Evolutionary conservation across 2,329 filamentous ascomycete species (phyloP).

Genomic region (Cladobotryum mycophilum): DNA sequence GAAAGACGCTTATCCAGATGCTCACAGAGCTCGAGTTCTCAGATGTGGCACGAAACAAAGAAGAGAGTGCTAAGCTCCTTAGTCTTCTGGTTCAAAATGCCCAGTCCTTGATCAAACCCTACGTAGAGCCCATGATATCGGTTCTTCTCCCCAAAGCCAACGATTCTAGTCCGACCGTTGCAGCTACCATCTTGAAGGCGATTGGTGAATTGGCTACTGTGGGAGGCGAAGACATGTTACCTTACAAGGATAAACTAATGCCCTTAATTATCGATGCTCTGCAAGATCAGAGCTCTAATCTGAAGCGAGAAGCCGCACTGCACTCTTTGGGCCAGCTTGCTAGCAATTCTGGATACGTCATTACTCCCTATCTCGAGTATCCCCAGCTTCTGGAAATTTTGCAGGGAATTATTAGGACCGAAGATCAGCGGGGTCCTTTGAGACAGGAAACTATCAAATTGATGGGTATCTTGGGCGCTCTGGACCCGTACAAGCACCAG

Average conservation of each 20-base stretch:
- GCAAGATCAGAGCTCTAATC: conserved; percentile 85
- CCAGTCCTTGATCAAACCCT: conserved; percentile 87
- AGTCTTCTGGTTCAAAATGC: conserved; percentile 91
- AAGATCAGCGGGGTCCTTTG: conserved; percentile 73
- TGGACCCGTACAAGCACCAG: conserved; percentile 91
- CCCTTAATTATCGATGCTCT: conserved; percentile 88
- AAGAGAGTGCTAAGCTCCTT: conserved; percentile 90
- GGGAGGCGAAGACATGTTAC: conserved; percentile 87
- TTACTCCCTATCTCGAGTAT: conserved; percentile 91
- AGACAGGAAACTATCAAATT: conserved; percentile 93
- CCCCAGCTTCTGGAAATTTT: conserved; percentile 88
- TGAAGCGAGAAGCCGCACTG: conserved; percentile 85
- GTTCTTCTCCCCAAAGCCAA: conserved; percentile 89
- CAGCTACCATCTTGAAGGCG: conserved; percentile 89
- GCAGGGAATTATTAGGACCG: conserved; percentile 89
- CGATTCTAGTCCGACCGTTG: conserved; percentile 79
- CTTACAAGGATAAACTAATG: conserved; percentile 89
- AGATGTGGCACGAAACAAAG: conserved; percentile 87
- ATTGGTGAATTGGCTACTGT: conserved; percentile 92
- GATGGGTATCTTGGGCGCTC: conserved; percentile 87
- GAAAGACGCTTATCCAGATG: conserved; percentile 92
- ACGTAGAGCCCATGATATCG: conserved; percentile 92
- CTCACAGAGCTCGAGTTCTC: conserved; percentile 95
- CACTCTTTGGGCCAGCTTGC: conserved; percentile 87
- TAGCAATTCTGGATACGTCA: conserved; percentile 96